phyloP scores from a whole-genome alignment of 225 moss, liverwort and hornwort genomes.

The Antitrichia curtipendula region DNA sequence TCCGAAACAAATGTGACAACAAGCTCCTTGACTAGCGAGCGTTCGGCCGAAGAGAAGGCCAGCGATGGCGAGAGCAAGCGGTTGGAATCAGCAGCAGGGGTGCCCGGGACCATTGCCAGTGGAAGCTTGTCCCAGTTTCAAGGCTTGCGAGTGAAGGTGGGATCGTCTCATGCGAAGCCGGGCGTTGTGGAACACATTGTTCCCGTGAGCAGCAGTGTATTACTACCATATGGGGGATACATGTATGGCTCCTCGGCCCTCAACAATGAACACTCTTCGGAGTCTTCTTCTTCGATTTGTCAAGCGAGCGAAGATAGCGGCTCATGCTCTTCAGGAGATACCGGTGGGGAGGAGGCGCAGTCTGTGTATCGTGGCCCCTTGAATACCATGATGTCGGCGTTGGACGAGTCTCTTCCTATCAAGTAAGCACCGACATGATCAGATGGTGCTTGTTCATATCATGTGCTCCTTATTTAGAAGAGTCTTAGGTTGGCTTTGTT shows the following conservation, averaged over 20 bases:
- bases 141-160: slow-evolving; percentile 7
- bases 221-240: not conserved
- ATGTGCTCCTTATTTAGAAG: not conserved
- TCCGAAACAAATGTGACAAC: not conserved
- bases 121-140: not conserved
- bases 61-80: slow-evolving; percentile 8
- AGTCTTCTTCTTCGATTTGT: slow-evolving; percentile 75
- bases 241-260: not conserved
- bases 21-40: slow-evolving; percentile 21
- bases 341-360: slow-evolving; percentile 65
- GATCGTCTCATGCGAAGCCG: slow-evolving; percentile 1
- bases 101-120: not conserved
- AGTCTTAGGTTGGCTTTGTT: not conserved
- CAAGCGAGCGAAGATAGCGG: slow-evolving; percentile 60
- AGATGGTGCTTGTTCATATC: not conserved
- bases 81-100: not conserved
- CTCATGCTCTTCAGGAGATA: slow-evolving; percentile 51
- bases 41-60: not conserved
- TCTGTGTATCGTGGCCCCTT: slow-evolving; percentile 62
- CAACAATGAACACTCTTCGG: slow-evolving; percentile 36
- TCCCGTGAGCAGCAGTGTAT: not conserved
- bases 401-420: slow-evolving; percentile 72
- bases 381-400: slow-evolving; percentile 29
- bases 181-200: slow-evolving; percentile 18
- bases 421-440: slow-evolving; percentile 37